These are phyloP conservation scores for Wickerhamomyces queroliae DNA, from an alignment of 805 yeast species.

Conservation along the genomic window DNA sequence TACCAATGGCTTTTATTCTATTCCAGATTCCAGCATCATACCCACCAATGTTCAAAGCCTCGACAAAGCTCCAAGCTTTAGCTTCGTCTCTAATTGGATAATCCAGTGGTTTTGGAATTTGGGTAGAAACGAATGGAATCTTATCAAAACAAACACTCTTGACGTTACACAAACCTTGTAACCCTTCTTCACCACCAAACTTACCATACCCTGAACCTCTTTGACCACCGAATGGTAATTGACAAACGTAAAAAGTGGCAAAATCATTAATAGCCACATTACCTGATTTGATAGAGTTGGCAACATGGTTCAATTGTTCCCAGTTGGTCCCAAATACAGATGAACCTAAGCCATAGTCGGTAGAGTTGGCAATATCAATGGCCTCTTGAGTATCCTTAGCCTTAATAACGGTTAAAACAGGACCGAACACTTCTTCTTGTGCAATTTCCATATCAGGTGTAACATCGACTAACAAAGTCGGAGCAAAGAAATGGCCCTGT, in stretches of 20 bases:
- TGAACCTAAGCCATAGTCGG: slow-evolving; percentile 87
- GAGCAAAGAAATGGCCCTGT: slow-evolving; percentile 89
- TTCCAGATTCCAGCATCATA: slow-evolving; percentile 75
- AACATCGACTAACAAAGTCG: slow-evolving; percentile 83
- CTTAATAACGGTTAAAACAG: slow-evolving; percentile 73
- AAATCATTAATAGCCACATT: slow-evolving; percentile 97
- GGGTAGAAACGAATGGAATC: slow-evolving; percentile 69
- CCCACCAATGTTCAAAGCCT: slow-evolving; percentile 76
- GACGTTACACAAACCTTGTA: slow-evolving; percentile 81
- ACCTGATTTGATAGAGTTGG: slow-evolving; percentile 67
- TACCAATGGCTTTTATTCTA: slow-evolving; percentile 47
- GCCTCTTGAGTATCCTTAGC: slow-evolving; percentile 67
- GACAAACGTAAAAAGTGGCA: slow-evolving; percentile 94
- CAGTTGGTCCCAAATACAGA: slow-evolving; percentile 77
- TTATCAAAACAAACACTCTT: slow-evolving; percentile 86
- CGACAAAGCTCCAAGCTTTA: slow-evolving; percentile 86
- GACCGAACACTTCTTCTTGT: slow-evolving; percentile 91
- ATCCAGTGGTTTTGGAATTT: slow-evolving; percentile 84
- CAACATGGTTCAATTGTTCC: slow-evolving; percentile 52
- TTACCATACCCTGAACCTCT: slow-evolving; percentile 95
- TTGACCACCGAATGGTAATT: slow-evolving; percentile 94
- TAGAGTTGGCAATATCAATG: slow-evolving; percentile 69
- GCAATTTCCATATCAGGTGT: slow-evolving; percentile 74
- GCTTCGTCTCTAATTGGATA: slow-evolving; percentile 81
- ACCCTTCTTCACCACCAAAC: slow-evolving; percentile 97